Base-by-base conservation (phyloP, 2,329 filamentous ascomycete genomes). In the Ceratocystis colombiana region DNA sequence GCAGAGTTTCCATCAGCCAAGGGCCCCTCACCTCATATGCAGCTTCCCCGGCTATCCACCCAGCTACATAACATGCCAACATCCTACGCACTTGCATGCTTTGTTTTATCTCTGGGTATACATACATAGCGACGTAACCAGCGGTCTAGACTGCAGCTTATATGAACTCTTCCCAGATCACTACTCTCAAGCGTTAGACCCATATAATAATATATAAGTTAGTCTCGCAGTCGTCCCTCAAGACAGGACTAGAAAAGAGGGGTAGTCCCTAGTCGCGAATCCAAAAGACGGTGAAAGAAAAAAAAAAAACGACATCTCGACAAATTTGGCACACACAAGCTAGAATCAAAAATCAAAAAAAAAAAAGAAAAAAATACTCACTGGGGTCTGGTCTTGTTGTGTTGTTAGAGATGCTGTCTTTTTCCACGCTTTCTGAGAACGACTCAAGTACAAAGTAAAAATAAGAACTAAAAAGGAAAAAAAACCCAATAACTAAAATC, bases 81-180 rank as follows among this genome's bases (percentile, higher is more conserved):
- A 59, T 37, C 28, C 55, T 33, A 59, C 25, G 28, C 33, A 59
- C 55, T 30, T 33, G 55, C 28, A 53, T 53, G 48, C 45, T 7
- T 48, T 48, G 45, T 48, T 48, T n/a, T 48, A 20, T 48, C 20
- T 48, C 53, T 37, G 55, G 20, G 50, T 22, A 20, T 55, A 55
- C 25, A 20, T 33, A n/a, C 25, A 59, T 33, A 5, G 28, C 15
- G 8, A 59, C 15, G 55, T 59, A 33, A 59, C 28, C 55, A 37
- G 55, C 55, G 55, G 55, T 59, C 55, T 59, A 59, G 55, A 59
- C 53, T 57, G 30, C 5, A 53, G 8, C 10, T 41, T 15, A 12
- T 15, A 25, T 20, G 48, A 25, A 28, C 7, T 22, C 2, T 53
- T 10, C 20, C 48, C 48, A 15, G 20, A 53, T 25, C 48, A 53